Evolutionary conservation across 352 stramenopile species (phyloP).

Genomic region (Phytophthora uliginosa): DNA sequence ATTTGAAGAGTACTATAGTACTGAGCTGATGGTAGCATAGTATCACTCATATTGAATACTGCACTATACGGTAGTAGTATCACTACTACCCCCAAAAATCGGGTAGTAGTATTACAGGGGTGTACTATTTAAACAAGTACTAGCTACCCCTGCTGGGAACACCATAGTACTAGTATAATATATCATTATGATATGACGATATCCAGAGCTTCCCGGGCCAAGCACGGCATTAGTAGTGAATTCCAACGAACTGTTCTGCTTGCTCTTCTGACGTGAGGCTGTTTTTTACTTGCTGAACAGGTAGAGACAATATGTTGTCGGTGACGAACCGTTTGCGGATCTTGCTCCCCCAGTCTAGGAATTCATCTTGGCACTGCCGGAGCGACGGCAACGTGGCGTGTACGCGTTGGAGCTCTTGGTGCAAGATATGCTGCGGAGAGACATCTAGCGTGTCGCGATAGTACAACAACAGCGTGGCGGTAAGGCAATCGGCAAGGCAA

Average conservation of each 20-base stretch:
- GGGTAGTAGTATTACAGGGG: too few species aligned
- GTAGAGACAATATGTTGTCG: slow-evolving; percentile 11
- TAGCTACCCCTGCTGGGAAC: too few species aligned
- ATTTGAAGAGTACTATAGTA: too few species aligned
- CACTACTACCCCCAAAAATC: too few species aligned
- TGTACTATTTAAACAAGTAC: too few species aligned
- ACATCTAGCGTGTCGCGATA: slow-evolving; percentile 5
- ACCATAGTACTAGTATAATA: too few species aligned
- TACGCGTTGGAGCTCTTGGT: slow-evolving; percentile 1
- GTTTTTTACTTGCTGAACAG: slow-evolving; percentile 9
- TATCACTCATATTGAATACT: too few species aligned
- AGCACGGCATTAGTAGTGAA: not conserved
- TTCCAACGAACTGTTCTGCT: slow-evolving; percentile 14
- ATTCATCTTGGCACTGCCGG: not conserved
- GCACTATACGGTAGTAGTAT: too few species aligned
- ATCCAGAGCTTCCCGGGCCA: too few species aligned
- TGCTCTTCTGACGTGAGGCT: slow-evolving; percentile 5
- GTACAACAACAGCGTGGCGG: slow-evolving; percentile 16
- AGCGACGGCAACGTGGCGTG: not conserved
- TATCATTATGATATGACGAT: too few species aligned
- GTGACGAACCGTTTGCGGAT: slow-evolving; percentile 10
- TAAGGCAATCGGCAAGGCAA: slow-evolving; percentile 10
- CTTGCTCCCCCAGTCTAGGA: slow-evolving; percentile 1
- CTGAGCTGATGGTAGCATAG: too few species aligned
- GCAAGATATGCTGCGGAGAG: slow-evolving; percentile 6